Evolutionary conservation across 225 moss, liverwort and hornwort genomes (phyloP), one percentile per base, ranked within the genome.

Genomic region (Marchantia paleacea): DNA sequence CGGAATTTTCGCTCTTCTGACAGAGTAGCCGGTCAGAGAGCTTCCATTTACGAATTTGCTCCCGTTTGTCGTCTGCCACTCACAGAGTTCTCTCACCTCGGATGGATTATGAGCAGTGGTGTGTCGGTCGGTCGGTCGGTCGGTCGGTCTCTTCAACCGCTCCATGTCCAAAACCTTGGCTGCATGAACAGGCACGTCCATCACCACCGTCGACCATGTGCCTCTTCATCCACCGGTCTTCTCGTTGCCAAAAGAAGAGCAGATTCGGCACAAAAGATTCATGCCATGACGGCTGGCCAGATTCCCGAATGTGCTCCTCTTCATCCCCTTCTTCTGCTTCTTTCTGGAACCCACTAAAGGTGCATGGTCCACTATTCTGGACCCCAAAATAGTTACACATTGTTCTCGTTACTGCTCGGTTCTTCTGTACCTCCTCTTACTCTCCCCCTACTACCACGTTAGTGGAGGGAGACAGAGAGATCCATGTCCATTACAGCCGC

Each of bases 131-230:
- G 30, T 48, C 50, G 24, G 24, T 52, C 10, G 72, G 52, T 52
- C 72, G 12, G 39, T 31, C 30, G 39, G 30, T 22, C 7, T 0
- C 10, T 10, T 26, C 12, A 66, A 62, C 9, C n/a, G 22, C 7
- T 62, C 62, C 22, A n/a, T 24, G 31, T 71, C 49, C 18, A 19
- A 52, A 73, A 51, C 52, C 72, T n/a, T 52, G 24, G 72, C 47
- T 18, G 39, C 52, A 22, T 52, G 72, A 73, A 73, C 52, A 52
- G 72, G 72, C 72, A 73, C 72, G 48, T 70, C 47, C 69, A 18
- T 18, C 69, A 47, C 69, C 69, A 48, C 69, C 69, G 72, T 73
- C 72, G 52, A 73, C 52, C 52, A 52, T 73, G 72, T 73, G 72
- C 72, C 72, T 52, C 39, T 73, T 73, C 52, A 52, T 8, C 20